Base-by-base conservation (phyloP, 257 asterid genomes). In the Orobanche coerulescens region DNA sequence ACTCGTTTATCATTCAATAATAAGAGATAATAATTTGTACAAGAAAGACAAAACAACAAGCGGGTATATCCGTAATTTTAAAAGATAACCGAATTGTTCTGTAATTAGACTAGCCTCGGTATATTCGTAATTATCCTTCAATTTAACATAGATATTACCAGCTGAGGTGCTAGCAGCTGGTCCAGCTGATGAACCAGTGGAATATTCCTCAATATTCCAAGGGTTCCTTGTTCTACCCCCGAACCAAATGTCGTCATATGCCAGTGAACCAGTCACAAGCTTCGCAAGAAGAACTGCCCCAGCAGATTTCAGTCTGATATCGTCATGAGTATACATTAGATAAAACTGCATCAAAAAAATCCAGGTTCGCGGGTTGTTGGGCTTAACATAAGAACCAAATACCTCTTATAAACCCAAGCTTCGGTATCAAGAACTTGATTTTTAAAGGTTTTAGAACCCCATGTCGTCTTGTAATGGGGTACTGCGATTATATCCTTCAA, bases 121-220 rank as follows among this genome's bases (percentile, higher is more conserved):
- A 47, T 25, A 14, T 47, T 47, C 19, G 12, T 47, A 47, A 6
- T 3, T 47, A 47, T 9, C 53, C 0, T n/a, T 47, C 18, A 20
- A 23, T 13, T 55, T 15, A 19, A 22, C 14, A 4, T 37, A 53
- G 15, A 51, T 22, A 3, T n/a, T 78, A 86, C 98, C 96, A 24
- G 95, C 94, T 15, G 97, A 82, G 83, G 95, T 89, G 71, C 84
- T 70, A 26, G 97, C 76, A 57, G 95, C 96, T 10, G 97, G 95
- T 64, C 98, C 98, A 66, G 97, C 91, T 22, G 95, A 93, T 11
- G 98, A 93, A 70, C 97, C 98, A n/a, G 98, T 89, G 68, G 95
- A 78, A 47, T 74, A 89, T 70, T 86, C 94, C 77, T 81, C 95
- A 13, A 92, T 81, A 57, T 92, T 92, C 98, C 98, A 92, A 3